A percentile compares a stretch with the other conserved stretches of the same genome.
Conservation (phyloP, 805 yeast species). For the Diddensiella santjacobensis region DNA sequence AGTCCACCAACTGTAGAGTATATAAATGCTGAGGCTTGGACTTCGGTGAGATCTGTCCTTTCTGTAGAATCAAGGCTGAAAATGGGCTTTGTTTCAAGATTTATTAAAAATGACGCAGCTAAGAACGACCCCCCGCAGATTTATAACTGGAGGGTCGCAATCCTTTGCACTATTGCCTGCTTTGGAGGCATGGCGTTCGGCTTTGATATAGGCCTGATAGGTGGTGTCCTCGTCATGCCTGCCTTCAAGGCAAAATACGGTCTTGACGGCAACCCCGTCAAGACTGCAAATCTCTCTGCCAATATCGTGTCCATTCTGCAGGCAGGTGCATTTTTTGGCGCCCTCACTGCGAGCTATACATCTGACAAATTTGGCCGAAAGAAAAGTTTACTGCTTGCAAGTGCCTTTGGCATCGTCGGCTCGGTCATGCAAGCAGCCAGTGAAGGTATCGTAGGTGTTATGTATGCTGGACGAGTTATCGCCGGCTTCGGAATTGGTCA, state of each 20-base stretch:
- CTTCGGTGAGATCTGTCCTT: too few species aligned
- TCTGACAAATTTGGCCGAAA: slow-evolving; percentile 75
- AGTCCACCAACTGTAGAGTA: too few species aligned
- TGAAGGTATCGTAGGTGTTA: slow-evolving; percentile 38
- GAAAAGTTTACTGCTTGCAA: slow-evolving; percentile 54
- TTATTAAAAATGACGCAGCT: slow-evolving; percentile 9
- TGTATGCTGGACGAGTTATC: slow-evolving; percentile 49
- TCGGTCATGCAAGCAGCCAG: slow-evolving; percentile 37
- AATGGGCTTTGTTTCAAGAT: slow-evolving; percentile 8
- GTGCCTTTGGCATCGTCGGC: slow-evolving; percentile 41
- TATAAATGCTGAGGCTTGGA: too few species aligned
- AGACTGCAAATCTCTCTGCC: slow-evolving; percentile 54
- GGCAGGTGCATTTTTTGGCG: slow-evolving; percentile 73
- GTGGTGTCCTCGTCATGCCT: slow-evolving; percentile 72
- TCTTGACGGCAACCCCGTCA: slow-evolving; percentile 25
- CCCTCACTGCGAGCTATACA: slow-evolving; percentile 43
- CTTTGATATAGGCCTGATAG: slow-evolving; percentile 75
- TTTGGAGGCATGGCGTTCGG: slow-evolving; percentile 9
- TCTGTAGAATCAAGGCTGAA: not conserved
- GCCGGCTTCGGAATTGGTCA: slow-evolving; percentile 53
- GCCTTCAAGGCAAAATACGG: slow-evolving; percentile 60
- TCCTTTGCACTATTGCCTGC: slow-evolving; percentile 6
- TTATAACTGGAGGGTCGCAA: slow-evolving; percentile 9
- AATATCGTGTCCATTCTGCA: slow-evolving; percentile 78
- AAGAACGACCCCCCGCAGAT: slow-evolving; percentile 4